A percentile compares a stretch with the other conserved stretches of the same genome.
These are phyloP conservation scores for Cryptococcus sp. DNA, from an alignment of 1,284 basidiomycete genomes.

Conservation along the genomic window DNA sequence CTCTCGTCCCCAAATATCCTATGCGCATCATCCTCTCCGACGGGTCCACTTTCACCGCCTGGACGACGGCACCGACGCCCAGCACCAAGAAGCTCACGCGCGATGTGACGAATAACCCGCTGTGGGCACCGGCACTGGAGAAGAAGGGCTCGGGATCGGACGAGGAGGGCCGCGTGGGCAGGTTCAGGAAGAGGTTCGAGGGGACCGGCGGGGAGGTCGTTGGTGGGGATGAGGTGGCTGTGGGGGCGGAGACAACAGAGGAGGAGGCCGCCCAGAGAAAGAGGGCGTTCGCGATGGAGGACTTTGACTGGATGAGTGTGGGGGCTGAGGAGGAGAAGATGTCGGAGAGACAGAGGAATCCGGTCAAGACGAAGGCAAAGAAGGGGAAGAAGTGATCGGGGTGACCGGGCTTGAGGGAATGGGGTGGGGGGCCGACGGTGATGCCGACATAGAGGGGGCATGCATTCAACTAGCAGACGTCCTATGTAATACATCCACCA, in stretches of 20 bases:
- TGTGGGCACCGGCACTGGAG: conserved; percentile 60
- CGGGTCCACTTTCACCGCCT: conserved; percentile 79
- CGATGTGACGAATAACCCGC: conserved; percentile 77
- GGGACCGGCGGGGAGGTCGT: conserved; percentile 26
- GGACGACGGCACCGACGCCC: conserved; percentile 77
- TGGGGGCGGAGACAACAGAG: conserved; percentile 3
- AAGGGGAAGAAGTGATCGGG: conserved; percentile 28
- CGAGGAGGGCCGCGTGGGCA: conserved; percentile 68
- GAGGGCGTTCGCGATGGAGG: conserved; percentile 29
- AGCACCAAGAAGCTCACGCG: conserved; percentile 65
- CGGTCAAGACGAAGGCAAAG: conserved; percentile 30
- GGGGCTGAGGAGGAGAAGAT: conserved; percentile 47
- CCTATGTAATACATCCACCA: no score
- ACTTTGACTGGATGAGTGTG: conserved; percentile 50
- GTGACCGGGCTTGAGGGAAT: not conserved
- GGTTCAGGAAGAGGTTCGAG: conserved; percentile 73
- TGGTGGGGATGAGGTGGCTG: not conserved
- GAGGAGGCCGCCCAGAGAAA: conserved; percentile 8
- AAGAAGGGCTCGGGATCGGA: conserved; percentile 58
- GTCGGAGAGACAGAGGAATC: conserved; percentile 30
- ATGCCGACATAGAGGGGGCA: no score
- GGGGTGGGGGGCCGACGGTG: no score
- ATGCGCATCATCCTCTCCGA: conserved; percentile 78
- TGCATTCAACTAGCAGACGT: no score
- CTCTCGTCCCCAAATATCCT: conserved; percentile 75